phyloP scores from a whole-genome alignment of 2,329 filamentous ascomycete species.

The Apiospora sp. region DNA sequence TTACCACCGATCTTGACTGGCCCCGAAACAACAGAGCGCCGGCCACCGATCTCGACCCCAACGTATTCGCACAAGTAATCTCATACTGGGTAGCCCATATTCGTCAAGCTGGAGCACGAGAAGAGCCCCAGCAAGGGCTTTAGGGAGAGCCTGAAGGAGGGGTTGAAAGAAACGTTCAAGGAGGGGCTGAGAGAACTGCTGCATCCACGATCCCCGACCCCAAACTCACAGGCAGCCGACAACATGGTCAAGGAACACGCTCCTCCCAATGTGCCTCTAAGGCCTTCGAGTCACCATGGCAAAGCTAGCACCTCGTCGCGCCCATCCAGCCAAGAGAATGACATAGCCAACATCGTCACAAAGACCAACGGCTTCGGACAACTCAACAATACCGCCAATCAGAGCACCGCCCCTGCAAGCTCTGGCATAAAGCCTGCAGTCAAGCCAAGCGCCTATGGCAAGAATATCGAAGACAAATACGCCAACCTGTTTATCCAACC shows the following conservation, averaged over 20 bases:
- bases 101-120: constrained; percentile 26
- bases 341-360: constrained; percentile 30
- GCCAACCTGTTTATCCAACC: constrained; percentile 61
- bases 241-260: constrained; percentile 58
- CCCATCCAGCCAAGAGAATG: constrained; percentile 29
- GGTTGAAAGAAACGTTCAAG: constrained; percentile 29
- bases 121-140: constrained; percentile 28
- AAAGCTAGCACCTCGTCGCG: constrained; percentile 35
- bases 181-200: constrained; percentile 26
- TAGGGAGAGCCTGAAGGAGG: constrained; percentile 29
- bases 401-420: not conserved
- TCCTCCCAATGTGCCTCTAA: constrained; percentile 53
- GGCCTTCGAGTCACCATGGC: constrained; percentile 45
- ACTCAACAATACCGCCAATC: not conserved
- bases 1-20: not conserved
- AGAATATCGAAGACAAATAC: constrained; percentile 59
- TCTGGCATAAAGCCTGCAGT: constrained; percentile 36
- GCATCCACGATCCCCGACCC: constrained; percentile 29
- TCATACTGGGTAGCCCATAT: constrained; percentile 30
- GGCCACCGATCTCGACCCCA: constrained; percentile 43
- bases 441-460: constrained; percentile 35
- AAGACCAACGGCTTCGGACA: constrained; percentile 29
- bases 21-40: constrained; percentile 37
- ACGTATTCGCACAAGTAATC: constrained; percentile 42
- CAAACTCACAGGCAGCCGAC: constrained; percentile 21